A percentile compares a stretch with the other conserved stretches of the same genome.
Conservation (phyloP, 352 stramenopile genomes). For the Globisporangium abappressorium region DNA sequence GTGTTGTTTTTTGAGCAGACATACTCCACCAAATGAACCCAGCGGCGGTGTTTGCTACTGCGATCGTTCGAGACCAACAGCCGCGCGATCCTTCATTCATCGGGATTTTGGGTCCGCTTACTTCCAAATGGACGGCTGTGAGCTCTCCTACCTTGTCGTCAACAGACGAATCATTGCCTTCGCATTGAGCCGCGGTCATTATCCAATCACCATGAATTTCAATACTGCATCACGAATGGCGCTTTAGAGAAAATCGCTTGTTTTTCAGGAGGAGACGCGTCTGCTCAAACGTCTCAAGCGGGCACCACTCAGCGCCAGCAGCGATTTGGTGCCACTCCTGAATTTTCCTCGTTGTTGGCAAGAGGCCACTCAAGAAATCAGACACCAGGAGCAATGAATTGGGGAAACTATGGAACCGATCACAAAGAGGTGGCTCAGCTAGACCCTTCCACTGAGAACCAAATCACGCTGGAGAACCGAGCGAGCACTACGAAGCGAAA, state of each 20-base stretch:
- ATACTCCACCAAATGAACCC: background rate
- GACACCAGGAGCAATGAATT: slow-evolving; percentile 10
- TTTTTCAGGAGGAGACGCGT: background rate
- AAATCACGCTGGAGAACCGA: slow-evolving; percentile 11
- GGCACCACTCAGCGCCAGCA: background rate
- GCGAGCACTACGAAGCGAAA: slow-evolving; percentile 9
- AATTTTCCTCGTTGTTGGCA: slow-evolving; percentile 1
- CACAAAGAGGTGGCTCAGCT: slow-evolving; percentile 7
- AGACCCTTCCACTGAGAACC: slow-evolving; percentile 6
- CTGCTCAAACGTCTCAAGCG: background rate
- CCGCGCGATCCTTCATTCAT: slow-evolving; percentile 2
- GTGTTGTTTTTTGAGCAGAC: background rate
- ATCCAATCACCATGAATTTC: background rate
- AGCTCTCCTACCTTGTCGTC: background rate
- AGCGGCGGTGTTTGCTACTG: background rate
- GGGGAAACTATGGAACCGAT: slow-evolving; percentile 21
- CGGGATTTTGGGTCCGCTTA: background rate
- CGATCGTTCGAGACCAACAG: background rate
- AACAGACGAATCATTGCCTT: background rate
- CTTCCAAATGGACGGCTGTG: slow-evolving; percentile 5
- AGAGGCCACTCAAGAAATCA: slow-evolving; percentile 5
- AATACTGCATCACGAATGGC: background rate
- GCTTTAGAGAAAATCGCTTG: background rate
- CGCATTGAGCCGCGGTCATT: background rate
- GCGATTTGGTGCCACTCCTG: background rate